These are phyloP conservation scores for Tetraselmis chui DNA, from an alignment of 139 green algal genomes.

Conservation along the genomic window DNA sequence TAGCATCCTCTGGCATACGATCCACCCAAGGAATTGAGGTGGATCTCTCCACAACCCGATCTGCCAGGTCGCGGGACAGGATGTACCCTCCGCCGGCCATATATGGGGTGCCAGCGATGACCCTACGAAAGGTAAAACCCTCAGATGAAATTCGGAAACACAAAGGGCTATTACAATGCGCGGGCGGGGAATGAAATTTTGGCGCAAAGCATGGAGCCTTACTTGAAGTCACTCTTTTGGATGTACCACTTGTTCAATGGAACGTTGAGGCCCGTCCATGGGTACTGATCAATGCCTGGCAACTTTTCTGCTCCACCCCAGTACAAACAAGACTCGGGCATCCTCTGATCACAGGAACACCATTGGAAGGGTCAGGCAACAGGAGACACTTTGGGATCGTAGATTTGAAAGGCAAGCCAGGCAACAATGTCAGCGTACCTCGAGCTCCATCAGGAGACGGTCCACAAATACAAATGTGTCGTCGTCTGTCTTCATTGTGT, in stretches of 20 bases:
- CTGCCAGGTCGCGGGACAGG: neutral
- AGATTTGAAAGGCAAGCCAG: too few relatives aligned
- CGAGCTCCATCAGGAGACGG: neutral
- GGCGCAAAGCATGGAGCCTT: too few relatives aligned
- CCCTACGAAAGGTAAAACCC: too few relatives aligned
- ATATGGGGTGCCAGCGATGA: neutral
- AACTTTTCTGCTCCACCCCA: neutral
- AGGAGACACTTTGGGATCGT: too few relatives aligned
- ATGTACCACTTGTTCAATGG: neutral
- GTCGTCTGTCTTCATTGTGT: neutral
- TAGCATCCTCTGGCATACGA: neutral
- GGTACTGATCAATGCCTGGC: neutral
- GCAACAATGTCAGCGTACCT: too few relatives aligned
- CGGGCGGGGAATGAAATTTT: neutral
- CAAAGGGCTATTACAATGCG: too few relatives aligned
- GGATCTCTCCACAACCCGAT: neutral
- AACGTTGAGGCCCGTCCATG: neutral
- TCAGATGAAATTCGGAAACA: too few relatives aligned
- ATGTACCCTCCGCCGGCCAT: neutral
- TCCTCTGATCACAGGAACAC: too few relatives aligned
- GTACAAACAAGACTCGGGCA: neutral
- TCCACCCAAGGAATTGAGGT: neutral
- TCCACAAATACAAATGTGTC: neutral
- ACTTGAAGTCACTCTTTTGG: neutral
- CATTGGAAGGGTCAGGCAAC: too few relatives aligned